A percentile compares a stretch with the other conserved stretches of the same genome.
Evolutionary conservation across 768 basidiomycete species (phyloP).

Genomic region (Leccinum rimulosum): DNA sequence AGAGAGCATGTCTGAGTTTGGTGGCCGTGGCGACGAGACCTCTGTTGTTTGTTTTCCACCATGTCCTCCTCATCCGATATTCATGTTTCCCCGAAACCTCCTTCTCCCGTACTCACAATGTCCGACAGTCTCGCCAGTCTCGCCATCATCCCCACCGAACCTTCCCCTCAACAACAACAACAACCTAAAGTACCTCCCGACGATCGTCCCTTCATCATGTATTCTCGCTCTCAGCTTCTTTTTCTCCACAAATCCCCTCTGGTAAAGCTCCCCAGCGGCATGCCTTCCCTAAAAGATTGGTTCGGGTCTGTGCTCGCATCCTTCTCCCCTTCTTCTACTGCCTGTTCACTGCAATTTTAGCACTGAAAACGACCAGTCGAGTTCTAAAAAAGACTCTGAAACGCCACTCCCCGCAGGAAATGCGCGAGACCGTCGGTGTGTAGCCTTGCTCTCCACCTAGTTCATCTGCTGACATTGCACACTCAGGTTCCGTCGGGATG

Average conservation of each 20-base stretch:
- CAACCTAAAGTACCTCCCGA: constrained; percentile 9
- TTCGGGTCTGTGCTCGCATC: constrained; percentile 63
- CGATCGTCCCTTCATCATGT: constrained; percentile 53
- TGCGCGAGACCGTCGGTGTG: constrained; percentile 68
- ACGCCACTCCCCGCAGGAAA: constrained; percentile 45
- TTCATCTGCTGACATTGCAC: constrained; percentile 8
- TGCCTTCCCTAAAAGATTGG: constrained; percentile 85
- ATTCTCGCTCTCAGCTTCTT: constrained; percentile 69
- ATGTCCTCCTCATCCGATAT: constrained; percentile 33
- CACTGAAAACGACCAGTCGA: constrained; percentile 43
- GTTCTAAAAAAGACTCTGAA: constrained; percentile 64
- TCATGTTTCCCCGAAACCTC: constrained; percentile 15
- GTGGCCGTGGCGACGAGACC: constrained; percentile 5
- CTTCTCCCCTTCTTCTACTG: constrained; percentile 9
- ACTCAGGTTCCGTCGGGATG: constrained; percentile 69
- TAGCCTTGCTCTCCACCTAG: neutral
- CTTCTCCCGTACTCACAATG: constrained; percentile 26
- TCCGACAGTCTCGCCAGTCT: constrained; percentile 34
- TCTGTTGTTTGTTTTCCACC: constrained; percentile 15
- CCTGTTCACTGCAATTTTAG: constrained; percentile 32
- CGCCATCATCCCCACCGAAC: constrained; percentile 22
- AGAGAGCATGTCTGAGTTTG: constrained; percentile 34
- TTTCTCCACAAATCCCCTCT: constrained; percentile 71
- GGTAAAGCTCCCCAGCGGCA: constrained; percentile 64
- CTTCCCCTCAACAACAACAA: constrained; percentile 13